These are phyloP conservation scores for Acer saccharum DNA, from an alignment of 345 rosid species.

Conservation along the genomic window DNA sequence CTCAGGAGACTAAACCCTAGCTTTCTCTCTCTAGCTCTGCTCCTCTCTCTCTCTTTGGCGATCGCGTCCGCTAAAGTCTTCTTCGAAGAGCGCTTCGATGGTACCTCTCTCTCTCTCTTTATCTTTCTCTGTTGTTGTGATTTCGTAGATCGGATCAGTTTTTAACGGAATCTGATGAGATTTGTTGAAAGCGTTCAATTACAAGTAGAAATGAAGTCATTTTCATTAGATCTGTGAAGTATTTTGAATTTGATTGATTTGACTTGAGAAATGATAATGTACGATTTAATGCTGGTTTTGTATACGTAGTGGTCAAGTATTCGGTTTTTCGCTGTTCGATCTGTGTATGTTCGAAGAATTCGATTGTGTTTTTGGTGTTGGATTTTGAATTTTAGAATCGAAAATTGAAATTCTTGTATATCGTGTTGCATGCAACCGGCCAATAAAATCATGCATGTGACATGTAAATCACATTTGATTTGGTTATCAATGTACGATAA, in stretches of 20 bases:
- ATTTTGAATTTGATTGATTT: background rate
- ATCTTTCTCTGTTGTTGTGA: no score
- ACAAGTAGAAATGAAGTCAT: constrained; percentile 2
- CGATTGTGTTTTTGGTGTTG: background rate
- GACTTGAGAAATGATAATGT: constrained; percentile 8
- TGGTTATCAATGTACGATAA: background rate
- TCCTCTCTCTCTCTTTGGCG: constrained; percentile 44
- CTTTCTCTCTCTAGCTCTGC: constrained; percentile 28
- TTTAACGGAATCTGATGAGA: constrained; percentile 12
- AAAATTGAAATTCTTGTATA: background rate
- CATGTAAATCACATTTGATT: background rate
- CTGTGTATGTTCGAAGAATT: background rate
- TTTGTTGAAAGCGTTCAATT: background rate
- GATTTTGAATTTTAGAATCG: background rate
- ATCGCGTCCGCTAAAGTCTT: constrained; percentile 68
- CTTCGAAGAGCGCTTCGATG: constrained; percentile 93
- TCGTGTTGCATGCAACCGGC: background rate
- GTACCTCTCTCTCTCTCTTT: constrained; percentile 34
- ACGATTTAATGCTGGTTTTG: background rate
- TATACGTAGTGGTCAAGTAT: background rate
- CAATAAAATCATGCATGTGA: no score
- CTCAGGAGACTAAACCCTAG: constrained; percentile 26
- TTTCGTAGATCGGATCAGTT: constrained; percentile 12
- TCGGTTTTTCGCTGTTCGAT: background rate
- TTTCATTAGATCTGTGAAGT: constrained; percentile 27